Evolutionary conservation across 192 early-diverging fungal genomes (phyloP), one percentile per base, ranked within the genome.

Genomic region (Chytriomyces sp.): DNA sequence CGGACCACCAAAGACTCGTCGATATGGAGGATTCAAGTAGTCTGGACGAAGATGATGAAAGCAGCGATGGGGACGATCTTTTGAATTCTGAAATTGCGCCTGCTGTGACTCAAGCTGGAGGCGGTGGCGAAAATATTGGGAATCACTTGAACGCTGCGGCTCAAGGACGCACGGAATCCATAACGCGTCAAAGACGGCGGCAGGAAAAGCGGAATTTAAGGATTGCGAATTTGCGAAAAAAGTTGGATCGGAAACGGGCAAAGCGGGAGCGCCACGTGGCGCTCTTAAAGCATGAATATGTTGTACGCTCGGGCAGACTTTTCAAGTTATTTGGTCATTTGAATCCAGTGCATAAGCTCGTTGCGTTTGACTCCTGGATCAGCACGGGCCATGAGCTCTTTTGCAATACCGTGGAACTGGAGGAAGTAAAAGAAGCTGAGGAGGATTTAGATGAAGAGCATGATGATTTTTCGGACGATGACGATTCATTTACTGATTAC

Each of bases 301-400:
- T 75, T 18, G 28, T 66, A 9, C 61, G 61, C 7, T 24, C 18
- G 18, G 11, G 23, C 7, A 61, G 73, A 23, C 48, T 75, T 8
- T 75, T 75, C 46, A 64, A 65, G 48, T 47, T 75, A 7, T 65
- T 75, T 47, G 35, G 11, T 16, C 50, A 50, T 50, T n/a, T 53
- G 10, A 24, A 10, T 8, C 6, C 23, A 20, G 6, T 46, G 0
- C 62, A 75, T 45, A 64, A 65, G 23, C 47, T 75, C 48, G 61
- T 75, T 6, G 60, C 65, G 0, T 23, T 75, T 13, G 73, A 75
- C 65, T 46, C 35, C 6, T 75, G 73, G 73, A 48, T 66, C 5
- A 75, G 63, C 35, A 49, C 73, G 13, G 73, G 73, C 1, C 61
- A 75, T 66, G 48, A 65, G 35, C 10, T 75, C 24, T 75, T 75